These are phyloP conservation scores for Pestalotiopsis sp. DNA, from an alignment of 2,329 filamentous ascomycete genomes.

Conservation along the genomic window DNA sequence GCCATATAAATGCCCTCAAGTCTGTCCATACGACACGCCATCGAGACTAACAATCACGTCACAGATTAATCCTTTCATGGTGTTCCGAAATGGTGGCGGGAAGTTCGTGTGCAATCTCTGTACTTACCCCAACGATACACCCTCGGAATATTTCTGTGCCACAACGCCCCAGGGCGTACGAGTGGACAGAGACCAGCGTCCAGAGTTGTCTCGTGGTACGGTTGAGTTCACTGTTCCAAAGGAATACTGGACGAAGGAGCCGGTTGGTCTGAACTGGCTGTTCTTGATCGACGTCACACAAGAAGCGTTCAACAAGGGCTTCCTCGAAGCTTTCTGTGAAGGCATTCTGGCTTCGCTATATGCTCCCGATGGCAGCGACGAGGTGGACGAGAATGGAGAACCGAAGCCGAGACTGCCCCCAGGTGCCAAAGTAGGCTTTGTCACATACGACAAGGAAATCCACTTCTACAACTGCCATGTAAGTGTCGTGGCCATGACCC, in stretches of 20 bases:
- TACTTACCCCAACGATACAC: constrained; percentile 93
- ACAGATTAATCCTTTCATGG: constrained; percentile 99
- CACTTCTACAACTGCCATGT: constrained; percentile 96
- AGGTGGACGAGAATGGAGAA: constrained; percentile 54
- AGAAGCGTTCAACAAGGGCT: constrained; percentile 87
- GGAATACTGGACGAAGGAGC: constrained; percentile 97
- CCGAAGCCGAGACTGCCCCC: constrained; percentile 63
- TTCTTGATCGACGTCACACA: constrained; percentile 94
- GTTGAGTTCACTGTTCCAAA: constrained; percentile 97
- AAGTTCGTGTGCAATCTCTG: constrained; percentile 99
- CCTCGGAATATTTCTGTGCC: constrained; percentile 89
- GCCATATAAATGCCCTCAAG: background rate
- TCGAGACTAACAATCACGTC: constrained; percentile 32
- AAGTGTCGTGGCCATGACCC: constrained; percentile 38
- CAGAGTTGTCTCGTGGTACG: constrained; percentile 86
- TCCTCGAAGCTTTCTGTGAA: constrained; percentile 85
- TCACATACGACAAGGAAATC: constrained; percentile 94
- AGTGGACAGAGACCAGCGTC: constrained; percentile 83
- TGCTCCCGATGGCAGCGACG: constrained; percentile 52
- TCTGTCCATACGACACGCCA: background rate
- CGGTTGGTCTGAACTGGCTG: constrained; percentile 81
- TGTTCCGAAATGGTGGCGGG: constrained; percentile 89
- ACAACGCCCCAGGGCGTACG: constrained; percentile 84
- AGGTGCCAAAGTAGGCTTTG: constrained; percentile 87
- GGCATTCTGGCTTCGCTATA: constrained; percentile 86